Conservation (phyloP, 345 rosid genomes). For the Citrus hindsii region DNA sequence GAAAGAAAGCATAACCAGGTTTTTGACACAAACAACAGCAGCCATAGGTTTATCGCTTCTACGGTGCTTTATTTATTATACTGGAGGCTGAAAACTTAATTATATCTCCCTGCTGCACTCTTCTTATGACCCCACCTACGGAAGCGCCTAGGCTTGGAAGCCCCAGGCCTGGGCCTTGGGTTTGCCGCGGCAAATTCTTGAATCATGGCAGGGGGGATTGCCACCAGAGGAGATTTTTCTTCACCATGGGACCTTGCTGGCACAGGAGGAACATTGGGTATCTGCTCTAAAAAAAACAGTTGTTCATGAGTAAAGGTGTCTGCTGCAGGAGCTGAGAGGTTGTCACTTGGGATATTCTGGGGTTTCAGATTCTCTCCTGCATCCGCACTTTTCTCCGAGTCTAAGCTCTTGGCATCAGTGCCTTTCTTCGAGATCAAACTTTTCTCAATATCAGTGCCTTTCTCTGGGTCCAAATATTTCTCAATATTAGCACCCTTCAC, state of each 20-base stretch:
- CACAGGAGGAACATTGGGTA: background rate
- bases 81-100: background rate
- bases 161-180: background rate
- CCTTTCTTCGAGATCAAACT: background rate
- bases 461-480: background rate
- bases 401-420: slow-evolving; percentile 2
- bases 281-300: background rate
- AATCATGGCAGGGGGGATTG: background rate
- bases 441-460: background rate
- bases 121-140: background rate
- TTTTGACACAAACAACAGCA: background rate
- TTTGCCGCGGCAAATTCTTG: background rate
- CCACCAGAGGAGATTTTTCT: background rate
- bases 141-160: background rate
- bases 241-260: background rate
- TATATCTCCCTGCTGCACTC: background rate
- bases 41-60: background rate
- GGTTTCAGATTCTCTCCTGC: background rate
- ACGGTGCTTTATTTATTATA: background rate
- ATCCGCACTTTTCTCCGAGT: background rate
- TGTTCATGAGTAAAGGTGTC: background rate
- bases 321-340: background rate
- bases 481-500: background rate
- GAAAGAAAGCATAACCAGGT: background rate
- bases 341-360: background rate